These are phyloP conservation scores for Lichina pygmaea DNA, from an alignment of 495 filamentous ascomycete genomes.

Conservation along the genomic window DNA sequence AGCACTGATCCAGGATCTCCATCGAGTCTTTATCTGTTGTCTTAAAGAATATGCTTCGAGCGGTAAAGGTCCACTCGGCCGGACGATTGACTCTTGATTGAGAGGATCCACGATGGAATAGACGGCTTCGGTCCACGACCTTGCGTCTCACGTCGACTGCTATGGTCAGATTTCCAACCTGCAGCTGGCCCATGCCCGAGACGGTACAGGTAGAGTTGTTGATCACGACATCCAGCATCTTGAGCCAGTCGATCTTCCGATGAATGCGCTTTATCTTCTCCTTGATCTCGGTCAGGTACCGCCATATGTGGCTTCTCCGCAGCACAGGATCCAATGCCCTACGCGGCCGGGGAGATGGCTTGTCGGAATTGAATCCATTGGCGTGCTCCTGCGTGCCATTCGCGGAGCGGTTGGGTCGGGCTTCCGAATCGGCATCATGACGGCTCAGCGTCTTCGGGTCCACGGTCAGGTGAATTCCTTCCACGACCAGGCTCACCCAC, in stretches of 20 bases:
- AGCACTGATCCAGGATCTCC: conserved; percentile 75
- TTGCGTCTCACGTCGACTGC: conserved; percentile 75
- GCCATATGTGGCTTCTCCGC: conserved; percentile 48
- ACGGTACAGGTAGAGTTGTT: conserved; percentile 50
- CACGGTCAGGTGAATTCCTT: conserved; percentile 58
- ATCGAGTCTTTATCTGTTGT: conserved; percentile 59
- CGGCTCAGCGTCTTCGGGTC: conserved; percentile 34
- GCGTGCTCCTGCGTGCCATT: neutral
- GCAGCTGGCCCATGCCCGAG: conserved; percentile 53
- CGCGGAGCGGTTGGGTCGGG: neutral
- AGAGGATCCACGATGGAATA: conserved; percentile 63
- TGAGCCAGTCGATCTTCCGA: conserved; percentile 64
- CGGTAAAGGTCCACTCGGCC: conserved; percentile 78
- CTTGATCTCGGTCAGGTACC: conserved; percentile 42
- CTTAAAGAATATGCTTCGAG: conserved; percentile 67
- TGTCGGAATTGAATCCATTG: neutral
- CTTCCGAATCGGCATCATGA: conserved; percentile 4
- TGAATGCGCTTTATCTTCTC: conserved; percentile 69
- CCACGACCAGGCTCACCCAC: conserved; percentile 76
- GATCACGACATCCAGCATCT: conserved; percentile 73
- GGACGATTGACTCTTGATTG: conserved; percentile 46
- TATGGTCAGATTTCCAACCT: conserved; percentile 60
- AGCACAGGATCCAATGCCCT: neutral
- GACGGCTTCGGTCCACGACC: conserved; percentile 68
- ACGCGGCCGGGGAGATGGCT: neutral